Evolutionary conservation across 176 grass and related monocot species (phyloP), one percentile per base, ranked within the genome.

Genomic region (Triticum dicoccoides): DNA sequence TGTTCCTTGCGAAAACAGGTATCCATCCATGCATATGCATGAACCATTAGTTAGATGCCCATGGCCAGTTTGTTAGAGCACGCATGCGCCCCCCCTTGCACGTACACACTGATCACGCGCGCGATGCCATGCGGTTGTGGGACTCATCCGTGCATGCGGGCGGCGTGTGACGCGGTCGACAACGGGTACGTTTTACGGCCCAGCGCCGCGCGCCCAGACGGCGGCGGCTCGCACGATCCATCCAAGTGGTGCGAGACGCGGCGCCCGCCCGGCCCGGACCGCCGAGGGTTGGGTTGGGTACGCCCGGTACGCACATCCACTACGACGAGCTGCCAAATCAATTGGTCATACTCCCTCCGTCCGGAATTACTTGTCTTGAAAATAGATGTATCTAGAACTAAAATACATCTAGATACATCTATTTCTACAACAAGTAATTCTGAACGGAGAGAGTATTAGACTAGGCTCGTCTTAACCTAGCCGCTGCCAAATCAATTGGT

Each of bases 81-180:
- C 72, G 65, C 76, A 61, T 24, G 30, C 11, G 3, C 32, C 54
- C 76, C 76, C 75, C 1, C 30, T 27, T 63, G n/a, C 59, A 54
- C 51, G 15, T 54, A n/a, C 76, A 71, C 72, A 29, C 72, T 70
- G 14, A 38, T 35, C 76, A 61, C 34, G 54, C 76, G 33, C 33
- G 25, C 18, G 80, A 88, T 75, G 68, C 82, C 82, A 85, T 80
- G 77, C 76, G 58, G 82, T 65, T 17, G 61, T 24, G 76, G 32
- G 41, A 84, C 64, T 77, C 80, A 30, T 69, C 24, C 8, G 17
- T 20, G 39, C 58, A 32, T n/a, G 73, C 83, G 27, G 9, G 12
- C 68, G 11, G 54, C 77, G 27, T 51, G 85, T 38, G 67, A 69
- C 80, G 80, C 69, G 61, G 35, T 15, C 38, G 12, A 17, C 17